Evolutionary conservation across 306 rosid species (phyloP).

Genomic region (Purshia tridentata): DNA sequence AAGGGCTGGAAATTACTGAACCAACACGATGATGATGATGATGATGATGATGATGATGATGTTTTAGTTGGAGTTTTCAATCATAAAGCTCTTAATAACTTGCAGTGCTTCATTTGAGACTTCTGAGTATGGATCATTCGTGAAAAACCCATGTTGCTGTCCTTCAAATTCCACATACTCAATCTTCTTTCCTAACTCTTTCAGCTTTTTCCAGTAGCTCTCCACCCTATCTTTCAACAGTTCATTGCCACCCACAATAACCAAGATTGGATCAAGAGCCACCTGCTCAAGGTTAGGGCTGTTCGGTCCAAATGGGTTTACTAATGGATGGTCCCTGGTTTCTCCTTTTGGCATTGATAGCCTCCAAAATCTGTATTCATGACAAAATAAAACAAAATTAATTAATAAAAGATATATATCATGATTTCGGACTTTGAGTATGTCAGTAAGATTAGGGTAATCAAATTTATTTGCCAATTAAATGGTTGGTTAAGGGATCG

Average conservation of each 20-base stretch:
- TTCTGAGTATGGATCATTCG: conserved; percentile 58
- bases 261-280: conserved; percentile 63
- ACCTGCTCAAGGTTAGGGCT: conserved; percentile 46
- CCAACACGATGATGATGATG: background rate
- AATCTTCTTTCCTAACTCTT: conserved; percentile 53
- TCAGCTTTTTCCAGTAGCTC: conserved; percentile 49
- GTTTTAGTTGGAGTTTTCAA: conserved; percentile 36
- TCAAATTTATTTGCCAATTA: too few species aligned
- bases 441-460: too few species aligned
- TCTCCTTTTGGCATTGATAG: conserved; percentile 66
- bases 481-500: conserved; percentile 1
- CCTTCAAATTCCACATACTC: conserved; percentile 74
- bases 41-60: background rate
- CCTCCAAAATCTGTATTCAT: conserved; percentile 93
- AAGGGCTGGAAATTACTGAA: background rate
- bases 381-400: background rate
- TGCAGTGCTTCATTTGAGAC: conserved; percentile 41
- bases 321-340: conserved; percentile 79
- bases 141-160: conserved; percentile 76
- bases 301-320: conserved; percentile 67
- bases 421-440: too few species aligned
- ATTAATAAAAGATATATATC: background rate
- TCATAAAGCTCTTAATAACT: conserved; percentile 52
- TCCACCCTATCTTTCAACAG: conserved; percentile 75
- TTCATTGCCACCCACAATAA: conserved; percentile 69